Conservation (phyloP, 192 early-diverging fungal genomes). For the Coemansia sp. region DNA sequence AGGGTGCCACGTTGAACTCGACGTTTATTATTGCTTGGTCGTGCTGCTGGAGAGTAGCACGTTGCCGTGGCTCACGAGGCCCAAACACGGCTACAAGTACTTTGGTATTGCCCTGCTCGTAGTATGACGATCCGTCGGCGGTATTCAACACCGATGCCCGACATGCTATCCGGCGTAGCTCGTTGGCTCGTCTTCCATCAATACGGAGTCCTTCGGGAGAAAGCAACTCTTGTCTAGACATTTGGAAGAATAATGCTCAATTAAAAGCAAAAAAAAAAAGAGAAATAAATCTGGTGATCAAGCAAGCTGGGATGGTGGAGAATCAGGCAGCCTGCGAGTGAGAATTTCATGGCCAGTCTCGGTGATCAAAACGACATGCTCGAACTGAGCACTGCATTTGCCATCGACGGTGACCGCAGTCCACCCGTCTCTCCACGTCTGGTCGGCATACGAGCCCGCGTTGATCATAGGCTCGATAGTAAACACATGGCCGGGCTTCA, state of each 20-base stretch:
- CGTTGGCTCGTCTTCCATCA: conserved; percentile 86
- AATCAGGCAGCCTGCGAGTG: conserved; percentile 45
- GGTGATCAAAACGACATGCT: conserved; percentile 92
- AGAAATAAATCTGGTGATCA: neutral
- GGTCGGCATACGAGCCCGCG: conserved; percentile 71
- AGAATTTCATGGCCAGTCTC: conserved; percentile 89
- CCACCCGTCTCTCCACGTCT: conserved; percentile 80
- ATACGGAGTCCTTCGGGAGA: conserved; percentile 77
- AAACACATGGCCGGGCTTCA: conserved; percentile 94
- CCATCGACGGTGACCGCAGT: conserved; percentile 89
- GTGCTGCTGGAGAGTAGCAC: conserved; percentile 53
- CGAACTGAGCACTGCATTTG: conserved; percentile 95
- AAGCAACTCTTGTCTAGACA: conserved; percentile 52
- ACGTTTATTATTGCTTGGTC: conserved; percentile 83
- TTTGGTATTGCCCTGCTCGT: conserved; percentile 96
- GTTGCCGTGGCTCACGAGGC: conserved; percentile 73
- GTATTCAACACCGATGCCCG: conserved; percentile 74
- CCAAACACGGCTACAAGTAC: conserved; percentile 89
- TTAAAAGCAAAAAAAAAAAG: neutral
- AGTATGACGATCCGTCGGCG: conserved; percentile 92
- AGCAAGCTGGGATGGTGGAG: conserved; percentile 31
- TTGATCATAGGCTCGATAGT: conserved; percentile 99
- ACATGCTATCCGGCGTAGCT: conserved; percentile 81
- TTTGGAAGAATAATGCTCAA: neutral
- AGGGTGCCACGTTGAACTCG: conserved; percentile 87